A percentile compares a stretch with the other conserved stretches of the same genome.
phyloP scores from a whole-genome alignment of 164 flowering plant species.

The Vitis amurensis region DNA sequence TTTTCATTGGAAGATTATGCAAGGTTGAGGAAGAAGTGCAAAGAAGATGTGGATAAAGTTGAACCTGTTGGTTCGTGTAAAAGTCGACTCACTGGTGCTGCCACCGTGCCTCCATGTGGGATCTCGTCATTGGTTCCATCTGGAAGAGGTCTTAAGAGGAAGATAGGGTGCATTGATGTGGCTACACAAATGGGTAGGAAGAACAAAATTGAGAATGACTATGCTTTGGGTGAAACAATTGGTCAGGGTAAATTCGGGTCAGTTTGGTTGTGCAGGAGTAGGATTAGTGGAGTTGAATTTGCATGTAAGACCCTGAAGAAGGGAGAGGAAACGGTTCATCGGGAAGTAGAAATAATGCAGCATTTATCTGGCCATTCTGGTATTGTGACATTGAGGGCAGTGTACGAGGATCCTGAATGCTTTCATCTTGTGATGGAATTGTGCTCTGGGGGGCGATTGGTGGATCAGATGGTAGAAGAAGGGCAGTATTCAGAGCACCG shows the following conservation, averaged over 20 bases:
- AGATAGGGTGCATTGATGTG: conserved; percentile 89
- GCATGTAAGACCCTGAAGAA: conserved; percentile 74
- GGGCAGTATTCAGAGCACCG: conserved; percentile 64
- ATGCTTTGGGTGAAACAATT: conserved; percentile 44
- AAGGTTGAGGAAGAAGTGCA: conserved; percentile 70
- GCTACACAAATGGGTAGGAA: conserved; percentile 74
- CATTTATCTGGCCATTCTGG: conserved; percentile 92
- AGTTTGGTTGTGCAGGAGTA: conserved; percentile 64
- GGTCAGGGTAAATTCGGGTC: conserved; percentile 93
- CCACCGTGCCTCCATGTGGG: conserved; percentile 79
- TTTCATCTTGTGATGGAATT: conserved; percentile 96
- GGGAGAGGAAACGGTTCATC: conserved; percentile 87
- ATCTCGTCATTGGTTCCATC: conserved; percentile 40
- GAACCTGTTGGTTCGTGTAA: conserved; percentile 38
- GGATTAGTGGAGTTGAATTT: conserved; percentile 56
- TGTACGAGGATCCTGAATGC: conserved; percentile 73
- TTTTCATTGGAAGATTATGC: conserved; percentile 66
- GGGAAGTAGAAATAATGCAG: conserved; percentile 99
- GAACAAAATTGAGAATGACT: conserved; percentile 84
- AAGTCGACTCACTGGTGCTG: conserved; percentile 61
- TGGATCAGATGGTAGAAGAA: conserved; percentile 73
- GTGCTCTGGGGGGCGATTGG: conserved; percentile 84
- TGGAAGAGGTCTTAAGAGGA: conserved; percentile 90
- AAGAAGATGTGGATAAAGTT: conserved; percentile 41
- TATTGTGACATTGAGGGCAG: conserved; percentile 81